Conservation (phyloP, 768 basidiomycete genomes). For the Lenzites betulinus region DNA sequence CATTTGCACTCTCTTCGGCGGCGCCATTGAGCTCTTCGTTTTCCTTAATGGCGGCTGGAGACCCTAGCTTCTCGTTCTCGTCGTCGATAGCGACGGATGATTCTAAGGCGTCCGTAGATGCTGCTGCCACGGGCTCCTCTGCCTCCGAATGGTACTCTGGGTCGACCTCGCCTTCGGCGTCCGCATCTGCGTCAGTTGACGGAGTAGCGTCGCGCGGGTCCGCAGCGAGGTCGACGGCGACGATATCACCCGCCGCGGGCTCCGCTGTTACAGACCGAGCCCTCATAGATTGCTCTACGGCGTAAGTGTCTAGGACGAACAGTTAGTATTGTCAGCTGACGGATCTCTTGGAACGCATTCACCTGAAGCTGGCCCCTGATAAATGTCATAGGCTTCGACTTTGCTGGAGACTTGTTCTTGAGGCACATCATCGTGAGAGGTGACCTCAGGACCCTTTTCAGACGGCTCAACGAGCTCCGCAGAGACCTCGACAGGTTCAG, state of each 20-base stretch:
- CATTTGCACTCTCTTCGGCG: background rate
- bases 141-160: constrained; percentile 14
- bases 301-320: no score
- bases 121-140: background rate
- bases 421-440: no score
- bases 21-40: background rate
- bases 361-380: no score
- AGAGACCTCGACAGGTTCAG: background rate
- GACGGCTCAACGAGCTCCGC: background rate
- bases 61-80: no score
- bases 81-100: no score
- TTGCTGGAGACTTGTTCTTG: no score
- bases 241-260: background rate
- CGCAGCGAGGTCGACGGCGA: background rate
- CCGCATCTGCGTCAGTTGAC: constrained; percentile 5
- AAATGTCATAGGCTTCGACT: no score
- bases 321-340: no score
- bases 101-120: background rate
- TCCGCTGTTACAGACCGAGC: background rate
- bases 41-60: background rate
- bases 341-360: no score
- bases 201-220: background rate
- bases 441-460: constrained; percentile 1
- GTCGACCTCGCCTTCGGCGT: constrained; percentile 26
- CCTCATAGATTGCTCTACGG: no score